Conservation (phyloP, 768 basidiomycete genomes). For the Suillus paluster region DNA sequence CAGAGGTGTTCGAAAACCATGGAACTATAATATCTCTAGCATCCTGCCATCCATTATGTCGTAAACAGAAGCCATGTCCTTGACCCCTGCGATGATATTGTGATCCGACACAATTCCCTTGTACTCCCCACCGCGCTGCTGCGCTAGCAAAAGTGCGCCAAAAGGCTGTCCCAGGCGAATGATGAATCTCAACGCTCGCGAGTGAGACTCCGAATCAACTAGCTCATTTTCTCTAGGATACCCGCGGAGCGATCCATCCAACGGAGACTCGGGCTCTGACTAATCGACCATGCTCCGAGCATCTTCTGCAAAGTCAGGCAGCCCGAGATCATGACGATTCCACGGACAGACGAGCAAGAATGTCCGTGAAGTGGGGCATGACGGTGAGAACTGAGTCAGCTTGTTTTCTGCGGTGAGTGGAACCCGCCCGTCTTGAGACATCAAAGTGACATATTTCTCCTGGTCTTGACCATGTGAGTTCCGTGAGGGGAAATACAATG, state of each 20-base stretch:
- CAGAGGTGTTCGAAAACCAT: neutral
- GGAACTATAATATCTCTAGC: neutral
- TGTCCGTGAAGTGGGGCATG: neutral
- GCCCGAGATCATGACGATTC: neutral
- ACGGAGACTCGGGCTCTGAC: neutral
- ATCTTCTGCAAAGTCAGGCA: neutral
- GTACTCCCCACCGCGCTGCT: neutral
- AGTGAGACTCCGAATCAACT: neutral
- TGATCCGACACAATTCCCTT: neutral
- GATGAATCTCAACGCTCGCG: neutral
- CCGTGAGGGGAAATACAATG: neutral
- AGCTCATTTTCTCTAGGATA: neutral
- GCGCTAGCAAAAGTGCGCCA: neutral
- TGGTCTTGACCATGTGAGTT: neutral
- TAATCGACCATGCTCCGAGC: neutral
- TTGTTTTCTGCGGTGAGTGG: neutral
- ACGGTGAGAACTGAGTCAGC: neutral
- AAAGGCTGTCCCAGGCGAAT: conserved; percentile 5
- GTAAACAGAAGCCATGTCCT: neutral
- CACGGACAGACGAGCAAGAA: neutral
- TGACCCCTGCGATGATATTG: neutral
- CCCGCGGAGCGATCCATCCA: neutral
- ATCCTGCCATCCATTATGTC: neutral
- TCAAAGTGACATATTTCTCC: neutral
- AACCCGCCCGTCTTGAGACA: neutral